Evolutionary conservation across 352 stramenopile genomes (phyloP).

Genomic region (Pythium graminicola): DNA sequence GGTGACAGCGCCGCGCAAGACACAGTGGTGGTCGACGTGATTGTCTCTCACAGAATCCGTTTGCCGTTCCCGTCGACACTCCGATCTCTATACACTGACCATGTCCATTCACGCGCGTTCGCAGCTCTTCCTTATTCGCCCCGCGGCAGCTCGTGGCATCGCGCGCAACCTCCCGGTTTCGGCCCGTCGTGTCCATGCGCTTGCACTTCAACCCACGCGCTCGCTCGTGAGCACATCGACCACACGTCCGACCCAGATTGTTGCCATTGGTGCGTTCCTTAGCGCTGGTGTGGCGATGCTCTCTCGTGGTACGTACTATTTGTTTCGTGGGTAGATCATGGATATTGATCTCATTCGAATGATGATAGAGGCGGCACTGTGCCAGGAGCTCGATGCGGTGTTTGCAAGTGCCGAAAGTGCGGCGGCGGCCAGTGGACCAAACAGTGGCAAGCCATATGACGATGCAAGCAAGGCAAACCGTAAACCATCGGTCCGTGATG

Average conservation of each 20-base stretch:
- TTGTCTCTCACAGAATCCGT: not conserved
- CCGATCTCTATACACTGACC: not conserved
- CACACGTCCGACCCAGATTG: conserved; percentile 6
- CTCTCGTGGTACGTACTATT: conserved; percentile 23
- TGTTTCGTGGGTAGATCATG: not conserved
- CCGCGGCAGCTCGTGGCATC: conserved; percentile 11
- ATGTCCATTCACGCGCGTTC: conserved; percentile 42
- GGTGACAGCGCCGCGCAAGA: conserved; percentile 3
- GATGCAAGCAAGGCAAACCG: conserved; percentile 29
- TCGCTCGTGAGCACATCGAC: conserved; percentile 1
- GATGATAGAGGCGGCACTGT: conserved; percentile 32
- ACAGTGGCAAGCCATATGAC: conserved; percentile 8
- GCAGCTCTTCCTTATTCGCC: conserved; percentile 34
- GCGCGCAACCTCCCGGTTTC: conserved; percentile 20
- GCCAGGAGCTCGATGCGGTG: conserved; percentile 32
- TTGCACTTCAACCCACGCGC: conserved; percentile 13
- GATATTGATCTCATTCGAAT: too few species aligned
- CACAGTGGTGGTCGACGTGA: not conserved
- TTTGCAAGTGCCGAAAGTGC: conserved; percentile 26
- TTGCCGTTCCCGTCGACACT: not conserved
- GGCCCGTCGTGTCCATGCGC: conserved; percentile 19
- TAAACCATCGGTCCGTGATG: conserved; percentile 29
- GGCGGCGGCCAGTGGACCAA: conserved; percentile 9
- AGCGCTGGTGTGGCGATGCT: conserved; percentile 43
- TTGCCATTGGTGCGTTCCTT: conserved; percentile 41